Base-by-base conservation (phyloP, 2,329 filamentous ascomycete genomes). In the Xylaria sp. region DNA sequence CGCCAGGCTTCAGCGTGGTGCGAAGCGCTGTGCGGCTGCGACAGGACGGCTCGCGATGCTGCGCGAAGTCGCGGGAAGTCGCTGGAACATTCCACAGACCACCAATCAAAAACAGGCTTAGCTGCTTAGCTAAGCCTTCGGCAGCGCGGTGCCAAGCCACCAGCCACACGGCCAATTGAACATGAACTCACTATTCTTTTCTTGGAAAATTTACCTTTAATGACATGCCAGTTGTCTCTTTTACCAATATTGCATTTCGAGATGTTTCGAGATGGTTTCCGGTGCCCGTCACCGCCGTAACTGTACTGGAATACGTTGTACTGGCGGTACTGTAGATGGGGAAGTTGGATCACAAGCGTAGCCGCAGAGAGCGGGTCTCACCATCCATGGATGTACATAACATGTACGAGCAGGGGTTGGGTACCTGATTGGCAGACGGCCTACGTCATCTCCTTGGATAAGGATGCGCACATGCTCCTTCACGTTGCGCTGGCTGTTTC, bases 1-100 rank as follows among this genome's bases (percentile, higher is more conserved):
- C 54, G 4, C 34, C 39, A 50, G 37, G 19, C 18, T 46, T 52
- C 50, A 24, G 49, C 50, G 48, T 55, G 55, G 50, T 42, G 44
- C 47, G 52, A 22, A 39, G n/a, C n/a, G 52, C 48, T 51, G 48
- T 50, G 21, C 44, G 38, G 40, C 17, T 45, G 52, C 49, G 54
- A 47, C 52, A 50, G 54, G 52, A 49, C 29, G 39, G 61, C 48
- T 64, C 58, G 42, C 55, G 62, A 62, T 63, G 42, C 53, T 63
- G 48, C 58, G 34, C 19, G 68, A 63, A 57, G 48, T 41, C 49
- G 34, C 40, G 60, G 45, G 70, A 71, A 67, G 37, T 34, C 48
- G 46, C 63, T 45, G 50, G 65, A 66, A 70, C n/a, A 48, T 71
- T 71, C 68, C 48, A 66, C 54, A 40, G 41, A 21, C 16, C 49